Percentiles rank a stretch among this genome's conserved stretches.
phyloP scores from a whole-genome alignment of 305 asterid genomes.

The Fraxinus albicans region DNA sequence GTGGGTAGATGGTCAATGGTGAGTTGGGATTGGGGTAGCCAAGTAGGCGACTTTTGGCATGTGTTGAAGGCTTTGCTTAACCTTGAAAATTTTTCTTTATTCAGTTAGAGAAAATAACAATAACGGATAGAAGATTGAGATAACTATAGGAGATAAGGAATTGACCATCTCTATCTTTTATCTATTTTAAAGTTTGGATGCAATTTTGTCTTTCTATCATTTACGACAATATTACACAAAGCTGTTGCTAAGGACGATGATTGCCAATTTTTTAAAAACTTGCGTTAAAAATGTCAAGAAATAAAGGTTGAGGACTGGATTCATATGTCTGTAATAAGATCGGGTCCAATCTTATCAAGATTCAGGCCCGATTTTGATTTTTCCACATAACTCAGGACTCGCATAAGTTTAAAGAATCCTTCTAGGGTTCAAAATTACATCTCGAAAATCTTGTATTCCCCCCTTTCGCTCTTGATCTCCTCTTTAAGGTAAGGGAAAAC shows the following conservation, averaged over 20 bases:
- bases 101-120: background rate
- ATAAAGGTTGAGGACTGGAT: background rate
- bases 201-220: background rate
- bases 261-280: background rate
- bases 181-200: background rate
- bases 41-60: background rate
- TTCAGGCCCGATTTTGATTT: background rate
- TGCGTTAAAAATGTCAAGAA: background rate
- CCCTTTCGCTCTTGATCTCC: background rate
- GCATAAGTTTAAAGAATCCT: background rate
- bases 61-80: background rate
- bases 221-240: background rate
- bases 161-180: background rate
- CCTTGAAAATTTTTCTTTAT: background rate
- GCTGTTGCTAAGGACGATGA: background rate
- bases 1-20: background rate
- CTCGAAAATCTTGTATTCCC: background rate
- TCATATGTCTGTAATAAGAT: background rate
- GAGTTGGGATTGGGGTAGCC: background rate
- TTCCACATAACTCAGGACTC: background rate
- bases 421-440: background rate
- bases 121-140: background rate
- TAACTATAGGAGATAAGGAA: too few species aligned
- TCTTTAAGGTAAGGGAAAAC: background rate
- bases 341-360: background rate